Conservation (phyloP, 2,329 filamentous ascomycete species). For the Ascomycota sp. region DNA sequence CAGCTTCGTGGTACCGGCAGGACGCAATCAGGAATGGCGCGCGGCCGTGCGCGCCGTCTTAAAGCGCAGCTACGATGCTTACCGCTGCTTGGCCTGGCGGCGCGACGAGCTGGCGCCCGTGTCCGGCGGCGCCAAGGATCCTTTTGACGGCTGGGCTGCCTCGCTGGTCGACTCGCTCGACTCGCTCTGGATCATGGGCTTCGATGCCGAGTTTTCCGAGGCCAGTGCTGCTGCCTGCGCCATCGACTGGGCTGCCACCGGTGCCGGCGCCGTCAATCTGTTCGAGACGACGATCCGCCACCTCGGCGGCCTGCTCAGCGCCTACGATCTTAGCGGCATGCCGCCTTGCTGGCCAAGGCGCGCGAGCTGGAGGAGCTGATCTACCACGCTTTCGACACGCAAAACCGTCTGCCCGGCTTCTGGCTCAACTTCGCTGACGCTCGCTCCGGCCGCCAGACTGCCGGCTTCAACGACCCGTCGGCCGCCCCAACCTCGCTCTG, state of each 20-base stretch:
- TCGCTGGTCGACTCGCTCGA: constrained; percentile 41
- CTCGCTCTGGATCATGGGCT: constrained; percentile 41
- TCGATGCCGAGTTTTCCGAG: constrained; percentile 33
- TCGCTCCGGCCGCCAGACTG: constrained; percentile 22
- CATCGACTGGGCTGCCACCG: constrained; percentile 30
- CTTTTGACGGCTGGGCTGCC: constrained; percentile 35
- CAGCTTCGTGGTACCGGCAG: constrained; percentile 5
- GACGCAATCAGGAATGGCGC: constrained; percentile 11
- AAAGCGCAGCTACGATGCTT: constrained; percentile 25
- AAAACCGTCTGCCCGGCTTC: constrained; percentile 27
- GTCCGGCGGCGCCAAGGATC: constrained; percentile 21
- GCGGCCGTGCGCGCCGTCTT: constrained; percentile 20
- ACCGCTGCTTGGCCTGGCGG: constrained; percentile 30
- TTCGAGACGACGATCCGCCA: constrained; percentile 37
- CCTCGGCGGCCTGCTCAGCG: constrained; percentile 28
- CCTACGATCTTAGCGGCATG: constrained; percentile 28
- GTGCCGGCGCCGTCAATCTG: constrained; percentile 20
- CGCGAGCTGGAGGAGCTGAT: constrained; percentile 33
- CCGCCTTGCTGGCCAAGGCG: constrained; percentile 25
- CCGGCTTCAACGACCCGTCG: constrained; percentile 26
- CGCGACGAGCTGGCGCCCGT: constrained; percentile 31
- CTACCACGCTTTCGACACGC: constrained; percentile 32
- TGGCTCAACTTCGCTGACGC: constrained; percentile 23
- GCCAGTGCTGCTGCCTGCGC: constrained; percentile 27
- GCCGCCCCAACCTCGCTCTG: constrained; percentile 42